A percentile compares a stretch with the other conserved stretches of the same genome.
Conservation (phyloP, 768 basidiomycete species). For the Leccinum incarnatum region DNA sequence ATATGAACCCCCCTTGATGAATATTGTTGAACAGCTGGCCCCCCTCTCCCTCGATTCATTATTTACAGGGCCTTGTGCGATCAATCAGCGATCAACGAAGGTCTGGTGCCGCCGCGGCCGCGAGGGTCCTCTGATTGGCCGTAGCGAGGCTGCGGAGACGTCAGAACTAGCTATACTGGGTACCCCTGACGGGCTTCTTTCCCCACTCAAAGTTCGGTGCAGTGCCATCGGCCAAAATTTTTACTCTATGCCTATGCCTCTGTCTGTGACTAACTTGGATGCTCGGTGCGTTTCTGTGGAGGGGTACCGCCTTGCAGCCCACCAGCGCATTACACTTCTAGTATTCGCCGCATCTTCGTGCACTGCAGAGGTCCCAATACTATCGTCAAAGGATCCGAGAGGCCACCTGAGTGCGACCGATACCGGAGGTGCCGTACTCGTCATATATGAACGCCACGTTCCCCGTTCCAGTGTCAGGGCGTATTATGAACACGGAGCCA, state of each 20-base stretch:
- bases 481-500: neutral
- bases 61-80: neutral
- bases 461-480: neutral
- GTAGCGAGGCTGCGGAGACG: neutral
- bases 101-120: slow-evolving; percentile 11
- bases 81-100: slow-evolving; percentile 15
- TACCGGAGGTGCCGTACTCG: neutral
- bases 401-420: neutral
- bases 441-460: neutral
- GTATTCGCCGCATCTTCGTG: neutral
- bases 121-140: slow-evolving; percentile 11
- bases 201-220: slow-evolving; percentile 13
- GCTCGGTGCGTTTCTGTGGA: neutral
- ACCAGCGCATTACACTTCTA: slow-evolving; percentile 1
- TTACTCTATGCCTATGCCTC: neutral
- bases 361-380: slow-evolving; percentile 10
- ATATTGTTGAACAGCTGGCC: neutral
- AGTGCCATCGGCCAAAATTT: slow-evolving; percentile 9
- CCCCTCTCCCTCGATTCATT: neutral
- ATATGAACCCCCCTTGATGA: neutral
- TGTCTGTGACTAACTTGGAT: neutral
- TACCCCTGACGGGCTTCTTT: slow-evolving; percentile 1
- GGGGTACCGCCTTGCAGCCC: neutral
- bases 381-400: slow-evolving; percentile 9
- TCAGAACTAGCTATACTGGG: slow-evolving; percentile 5